Conservation (phyloP, 2,329 filamentous ascomycete genomes). For the Alternaria infectoria region DNA sequence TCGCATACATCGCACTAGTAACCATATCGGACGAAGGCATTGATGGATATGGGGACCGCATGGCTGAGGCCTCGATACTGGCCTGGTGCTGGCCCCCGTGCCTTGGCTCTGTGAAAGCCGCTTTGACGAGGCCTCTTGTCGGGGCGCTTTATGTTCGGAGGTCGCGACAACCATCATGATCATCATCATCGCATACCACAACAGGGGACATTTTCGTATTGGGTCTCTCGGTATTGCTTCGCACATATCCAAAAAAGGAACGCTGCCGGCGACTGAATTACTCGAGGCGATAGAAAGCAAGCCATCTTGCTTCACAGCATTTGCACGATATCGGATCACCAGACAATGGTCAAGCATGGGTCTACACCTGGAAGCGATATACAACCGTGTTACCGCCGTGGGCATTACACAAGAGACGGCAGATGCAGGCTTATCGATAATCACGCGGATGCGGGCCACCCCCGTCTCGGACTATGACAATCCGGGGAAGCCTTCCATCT, state of each 20-base stretch:
- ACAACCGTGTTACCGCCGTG: background rate
- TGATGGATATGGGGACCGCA: background rate
- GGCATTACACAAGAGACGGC: conserved; percentile 7
- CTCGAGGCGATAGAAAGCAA: background rate
- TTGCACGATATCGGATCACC: background rate
- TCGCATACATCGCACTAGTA: background rate
- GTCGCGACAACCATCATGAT: background rate
- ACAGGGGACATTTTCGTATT: background rate
- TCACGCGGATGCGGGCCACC: conserved; percentile 2
- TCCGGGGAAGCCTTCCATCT: background rate
- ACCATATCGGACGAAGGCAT: background rate
- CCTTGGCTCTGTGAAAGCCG: background rate
- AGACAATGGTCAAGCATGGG: background rate
- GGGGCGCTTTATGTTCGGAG: background rate
- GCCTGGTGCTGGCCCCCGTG: background rate
- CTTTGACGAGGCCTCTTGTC: background rate
- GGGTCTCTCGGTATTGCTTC: background rate
- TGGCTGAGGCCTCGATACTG: background rate
- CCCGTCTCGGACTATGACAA: conserved; percentile 2
- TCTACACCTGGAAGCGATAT: background rate
- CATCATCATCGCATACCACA: background rate
- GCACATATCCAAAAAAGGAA: background rate
- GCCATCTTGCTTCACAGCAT: background rate
- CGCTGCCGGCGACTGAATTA: background rate
- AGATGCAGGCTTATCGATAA: conserved; percentile 20